These are phyloP conservation scores for Vicia sativa DNA, from an alignment of 306 rosid species.

Conservation along the genomic window DNA sequence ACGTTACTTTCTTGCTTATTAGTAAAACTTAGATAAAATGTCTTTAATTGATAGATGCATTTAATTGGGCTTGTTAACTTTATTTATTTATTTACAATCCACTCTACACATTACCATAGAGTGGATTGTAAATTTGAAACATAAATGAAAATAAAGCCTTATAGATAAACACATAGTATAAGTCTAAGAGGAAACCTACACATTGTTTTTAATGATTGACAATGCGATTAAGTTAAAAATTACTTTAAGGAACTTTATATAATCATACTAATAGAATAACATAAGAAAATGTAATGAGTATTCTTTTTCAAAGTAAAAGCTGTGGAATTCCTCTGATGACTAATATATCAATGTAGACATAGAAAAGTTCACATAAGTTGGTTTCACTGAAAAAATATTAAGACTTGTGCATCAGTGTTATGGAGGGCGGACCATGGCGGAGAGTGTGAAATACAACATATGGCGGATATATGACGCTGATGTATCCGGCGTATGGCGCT, in stretches of 20 bases:
- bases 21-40: constrained; percentile 3
- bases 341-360: neutral
- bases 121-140: neutral
- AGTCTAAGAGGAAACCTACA: neutral
- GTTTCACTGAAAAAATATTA: neutral
- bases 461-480: no score
- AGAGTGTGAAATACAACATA: no score
- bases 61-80: no score
- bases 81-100: no score
- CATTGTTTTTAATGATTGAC: neutral
- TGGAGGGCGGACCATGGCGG: no score
- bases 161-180: neutral
- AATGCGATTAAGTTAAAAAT: neutral
- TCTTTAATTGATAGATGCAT: neutral
- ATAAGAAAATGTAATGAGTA: neutral
- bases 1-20: constrained; percentile 17
- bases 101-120: neutral
- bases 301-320: neutral
- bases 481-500: no score
- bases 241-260: neutral
- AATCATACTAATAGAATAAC: neutral
- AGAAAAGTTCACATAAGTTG: neutral
- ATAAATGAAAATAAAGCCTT: neutral
- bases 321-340: neutral
- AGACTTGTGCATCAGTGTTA: neutral